Conservation (phyloP, 352 stramenopile species). For the Globisporangium carolinianum region DNA sequence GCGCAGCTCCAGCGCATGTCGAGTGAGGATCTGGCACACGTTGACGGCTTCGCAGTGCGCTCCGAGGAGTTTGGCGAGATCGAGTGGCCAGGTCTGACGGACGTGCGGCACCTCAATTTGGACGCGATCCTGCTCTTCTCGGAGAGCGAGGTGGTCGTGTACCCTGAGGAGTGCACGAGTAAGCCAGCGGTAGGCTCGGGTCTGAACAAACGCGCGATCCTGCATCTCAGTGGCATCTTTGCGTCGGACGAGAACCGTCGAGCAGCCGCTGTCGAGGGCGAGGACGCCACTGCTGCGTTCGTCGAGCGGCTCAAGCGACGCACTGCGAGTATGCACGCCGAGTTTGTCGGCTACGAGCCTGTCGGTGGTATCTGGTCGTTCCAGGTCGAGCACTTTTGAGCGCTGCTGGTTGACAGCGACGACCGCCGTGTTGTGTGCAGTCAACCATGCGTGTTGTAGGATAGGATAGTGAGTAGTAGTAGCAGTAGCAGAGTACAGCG, state of each 20-base stretch:
- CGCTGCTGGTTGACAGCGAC: neutral
- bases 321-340: constrained; percentile 26
- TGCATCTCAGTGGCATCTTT: constrained; percentile 28
- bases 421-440: neutral
- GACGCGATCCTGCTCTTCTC: constrained; percentile 36
- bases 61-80: constrained; percentile 29
- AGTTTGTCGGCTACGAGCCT: constrained; percentile 28
- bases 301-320: constrained; percentile 28
- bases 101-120: constrained; percentile 38
- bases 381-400: constrained; percentile 36
- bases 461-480: too few relatives aligned
- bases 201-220: constrained; percentile 43
- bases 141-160: constrained; percentile 33
- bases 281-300: constrained; percentile 19
- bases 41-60: constrained; percentile 35
- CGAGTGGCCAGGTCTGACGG: constrained; percentile 30
- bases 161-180: constrained; percentile 24
- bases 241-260: constrained; percentile 10
- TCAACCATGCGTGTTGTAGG: too few relatives aligned
- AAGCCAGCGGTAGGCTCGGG: constrained; percentile 30
- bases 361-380: constrained; percentile 37
- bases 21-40: constrained; percentile 25
- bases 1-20: constrained; percentile 26
- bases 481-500: too few relatives aligned
- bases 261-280: neutral